Percentiles rank a stretch among this genome's conserved stretches.
These are phyloP conservation scores for Talaromyces nanjingensis DNA, from an alignment of 495 filamentous ascomycete species.

Conservation along the genomic window DNA sequence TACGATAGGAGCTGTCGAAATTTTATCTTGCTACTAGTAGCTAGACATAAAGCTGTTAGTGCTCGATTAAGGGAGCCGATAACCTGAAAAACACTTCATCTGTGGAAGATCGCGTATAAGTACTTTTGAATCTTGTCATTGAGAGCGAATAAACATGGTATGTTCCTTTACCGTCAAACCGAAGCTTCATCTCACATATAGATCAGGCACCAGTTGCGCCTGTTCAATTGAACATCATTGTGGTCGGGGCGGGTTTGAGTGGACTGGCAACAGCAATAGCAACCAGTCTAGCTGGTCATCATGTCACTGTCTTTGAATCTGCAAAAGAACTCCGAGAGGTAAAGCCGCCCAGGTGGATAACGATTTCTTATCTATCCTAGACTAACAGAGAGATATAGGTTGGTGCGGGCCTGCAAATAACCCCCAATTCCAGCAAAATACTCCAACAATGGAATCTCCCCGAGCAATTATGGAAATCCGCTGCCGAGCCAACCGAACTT, in stretches of 20 bases:
- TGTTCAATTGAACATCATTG: not conserved
- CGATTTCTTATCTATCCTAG: not conserved
- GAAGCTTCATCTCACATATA: not conserved
- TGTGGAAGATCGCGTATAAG: not conserved
- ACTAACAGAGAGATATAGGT: constrained; percentile 28
- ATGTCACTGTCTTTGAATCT: constrained; percentile 54
- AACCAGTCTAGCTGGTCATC: constrained; percentile 51
- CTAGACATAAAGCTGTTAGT: not conserved
- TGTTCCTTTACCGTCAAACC: not conserved
- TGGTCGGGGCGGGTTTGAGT: constrained; percentile 38
- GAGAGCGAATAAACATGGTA: not conserved
- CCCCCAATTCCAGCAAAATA: constrained; percentile 49
- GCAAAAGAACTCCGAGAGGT: constrained; percentile 38
- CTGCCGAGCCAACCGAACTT: constrained; percentile 45
- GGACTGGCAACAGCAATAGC: constrained; percentile 61
- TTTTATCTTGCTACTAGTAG: not conserved
- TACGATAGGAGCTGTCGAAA: not conserved
- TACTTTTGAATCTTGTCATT: not conserved
- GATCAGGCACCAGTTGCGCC: not conserved
- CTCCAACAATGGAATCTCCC: constrained; percentile 48
- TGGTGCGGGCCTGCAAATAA: constrained; percentile 49
- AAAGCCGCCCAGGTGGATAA: not conserved
- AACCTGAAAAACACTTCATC: not conserved
- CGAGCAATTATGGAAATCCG: constrained; percentile 34
- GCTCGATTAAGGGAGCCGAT: not conserved